Conservation (phyloP, 768 basidiomycete genomes). For the Pisolithus tinctorius region DNA sequence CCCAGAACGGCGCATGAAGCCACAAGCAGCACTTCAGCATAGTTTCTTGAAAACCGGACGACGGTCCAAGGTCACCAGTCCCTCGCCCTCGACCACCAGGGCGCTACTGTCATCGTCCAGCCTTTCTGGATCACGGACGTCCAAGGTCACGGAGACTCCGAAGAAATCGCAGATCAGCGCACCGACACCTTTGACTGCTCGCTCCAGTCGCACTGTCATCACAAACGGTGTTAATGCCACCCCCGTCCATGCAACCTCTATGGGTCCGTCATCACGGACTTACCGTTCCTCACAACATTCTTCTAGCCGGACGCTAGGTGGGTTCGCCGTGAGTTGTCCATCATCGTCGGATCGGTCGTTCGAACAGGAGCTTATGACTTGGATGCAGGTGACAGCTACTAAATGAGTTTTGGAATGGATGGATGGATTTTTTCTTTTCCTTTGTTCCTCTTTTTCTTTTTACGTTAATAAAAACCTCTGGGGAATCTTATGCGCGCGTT, state of each 20-base stretch:
- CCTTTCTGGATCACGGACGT: conserved; percentile 42
- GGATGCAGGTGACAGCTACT: conserved; percentile 31
- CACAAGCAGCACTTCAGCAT: conserved; percentile 86
- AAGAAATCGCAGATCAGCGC: conserved; percentile 89
- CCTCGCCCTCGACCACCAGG: conserved; percentile 42
- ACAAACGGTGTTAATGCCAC: conserved; percentile 48
- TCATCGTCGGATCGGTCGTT: conserved; percentile 30
- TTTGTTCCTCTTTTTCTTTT: conserved; percentile 4
- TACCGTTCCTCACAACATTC: conserved; percentile 69
- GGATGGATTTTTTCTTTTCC: conserved; percentile 4
- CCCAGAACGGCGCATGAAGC: conserved; percentile 92
- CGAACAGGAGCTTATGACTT: conserved; percentile 31
- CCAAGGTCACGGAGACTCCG: conserved; percentile 63
- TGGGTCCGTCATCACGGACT: conserved; percentile 56
- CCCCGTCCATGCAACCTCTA: conserved; percentile 50
- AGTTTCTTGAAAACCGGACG: conserved; percentile 75
- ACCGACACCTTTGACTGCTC: conserved; percentile 81
- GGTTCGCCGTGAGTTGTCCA: conserved; percentile 54
- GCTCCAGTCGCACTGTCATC: conserved; percentile 51
- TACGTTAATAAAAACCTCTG: neutral
- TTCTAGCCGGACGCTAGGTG: conserved; percentile 67
- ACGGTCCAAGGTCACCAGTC: conserved; percentile 40
- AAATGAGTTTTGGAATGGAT: conserved; percentile 17
- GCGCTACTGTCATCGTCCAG: conserved; percentile 53
- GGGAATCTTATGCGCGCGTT: conserved; percentile 17